Percentiles rank a stretch among this genome's conserved stretches.
Evolutionary conservation across 495 filamentous ascomycete genomes (phyloP).

Genomic region (Amphirosellinia nigrospora): DNA sequence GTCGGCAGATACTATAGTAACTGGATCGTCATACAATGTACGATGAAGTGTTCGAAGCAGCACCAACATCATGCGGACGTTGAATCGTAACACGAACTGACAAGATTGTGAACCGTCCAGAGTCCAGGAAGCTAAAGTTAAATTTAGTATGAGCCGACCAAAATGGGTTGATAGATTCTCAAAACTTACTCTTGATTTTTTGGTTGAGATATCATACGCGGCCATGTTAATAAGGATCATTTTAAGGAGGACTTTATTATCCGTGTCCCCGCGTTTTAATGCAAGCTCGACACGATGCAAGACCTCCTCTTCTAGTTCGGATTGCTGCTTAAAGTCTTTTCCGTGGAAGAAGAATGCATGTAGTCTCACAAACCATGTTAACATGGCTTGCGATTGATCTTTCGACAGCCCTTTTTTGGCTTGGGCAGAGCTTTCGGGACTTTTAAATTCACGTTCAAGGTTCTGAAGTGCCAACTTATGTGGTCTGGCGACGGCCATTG

Average conservation of each 20-base stretch:
- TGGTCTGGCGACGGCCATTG: slow-evolving; percentile 72
- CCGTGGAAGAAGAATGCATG: slow-evolving; percentile 85
- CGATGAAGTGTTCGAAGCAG: slow-evolving; percentile 75
- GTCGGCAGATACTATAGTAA: slow-evolving; percentile 20
- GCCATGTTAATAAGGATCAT: slow-evolving; percentile 86
- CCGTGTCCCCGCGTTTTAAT: slow-evolving; percentile 67
- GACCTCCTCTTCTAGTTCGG: slow-evolving; percentile 87
- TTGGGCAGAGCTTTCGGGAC: slow-evolving; percentile 45
- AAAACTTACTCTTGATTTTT: slow-evolving; percentile 64
- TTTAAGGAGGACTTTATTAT: slow-evolving; percentile 65
- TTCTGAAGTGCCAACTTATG: slow-evolving; percentile 75
- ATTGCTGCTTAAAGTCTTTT: slow-evolving; percentile 68
- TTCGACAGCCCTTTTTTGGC: slow-evolving; percentile 31
- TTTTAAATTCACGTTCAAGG: slow-evolving; percentile 80
- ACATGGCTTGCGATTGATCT: slow-evolving; percentile 54
- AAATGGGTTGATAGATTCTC: slow-evolving; percentile 17
- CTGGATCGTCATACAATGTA: slow-evolving; percentile 62
- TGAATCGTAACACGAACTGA: slow-evolving; percentile 78
- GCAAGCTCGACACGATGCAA: slow-evolving; percentile 75
- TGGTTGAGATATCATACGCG: slow-evolving; percentile 73
- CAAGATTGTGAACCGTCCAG: slow-evolving; percentile 59
- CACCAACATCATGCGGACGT: slow-evolving; percentile 78
- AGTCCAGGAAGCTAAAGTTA: slow-evolving; percentile 42
- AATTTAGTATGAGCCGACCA: slow-evolving; percentile 32
- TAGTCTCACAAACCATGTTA: slow-evolving; percentile 84